Evolutionary conservation across 305 asterid species (phyloP).

Genomic region (Rubia tinctorum): DNA sequence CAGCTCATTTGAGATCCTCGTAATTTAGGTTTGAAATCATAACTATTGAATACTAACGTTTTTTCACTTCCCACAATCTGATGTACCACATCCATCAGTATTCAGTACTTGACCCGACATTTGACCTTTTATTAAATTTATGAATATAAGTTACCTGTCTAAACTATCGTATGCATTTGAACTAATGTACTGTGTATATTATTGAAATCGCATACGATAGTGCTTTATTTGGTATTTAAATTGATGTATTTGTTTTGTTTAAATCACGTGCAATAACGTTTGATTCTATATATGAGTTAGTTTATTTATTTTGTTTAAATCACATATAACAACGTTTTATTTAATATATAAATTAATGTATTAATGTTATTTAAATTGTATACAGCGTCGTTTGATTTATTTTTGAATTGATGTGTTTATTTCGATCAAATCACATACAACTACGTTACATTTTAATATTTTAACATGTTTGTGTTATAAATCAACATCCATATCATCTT

Average conservation of each 20-base stretch:
- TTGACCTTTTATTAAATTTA: background rate
- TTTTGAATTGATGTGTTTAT: background rate
- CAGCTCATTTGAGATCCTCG: background rate
- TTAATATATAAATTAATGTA: no score
- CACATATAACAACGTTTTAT: background rate
- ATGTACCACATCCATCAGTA: background rate
- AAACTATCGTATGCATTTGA: no score
- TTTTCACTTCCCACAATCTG: background rate
- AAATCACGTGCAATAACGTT: background rate
- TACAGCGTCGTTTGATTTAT: background rate
- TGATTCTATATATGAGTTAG: background rate
- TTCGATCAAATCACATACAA: no score
- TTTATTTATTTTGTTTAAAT: background rate
- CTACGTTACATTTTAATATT: no score
- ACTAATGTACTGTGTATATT: background rate
- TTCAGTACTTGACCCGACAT: background rate
- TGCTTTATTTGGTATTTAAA: background rate
- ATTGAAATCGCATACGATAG: background rate
- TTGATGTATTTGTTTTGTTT: background rate
- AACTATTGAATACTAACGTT: background rate
- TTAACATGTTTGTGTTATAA: no score
- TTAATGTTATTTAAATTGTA: no score
- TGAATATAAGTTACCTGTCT: no score
- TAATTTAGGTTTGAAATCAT: background rate
- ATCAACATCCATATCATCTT: no score